Evolutionary conservation across 2,329 filamentous ascomycete genomes (phyloP).

Genomic region (Cercospora beticola): DNA sequence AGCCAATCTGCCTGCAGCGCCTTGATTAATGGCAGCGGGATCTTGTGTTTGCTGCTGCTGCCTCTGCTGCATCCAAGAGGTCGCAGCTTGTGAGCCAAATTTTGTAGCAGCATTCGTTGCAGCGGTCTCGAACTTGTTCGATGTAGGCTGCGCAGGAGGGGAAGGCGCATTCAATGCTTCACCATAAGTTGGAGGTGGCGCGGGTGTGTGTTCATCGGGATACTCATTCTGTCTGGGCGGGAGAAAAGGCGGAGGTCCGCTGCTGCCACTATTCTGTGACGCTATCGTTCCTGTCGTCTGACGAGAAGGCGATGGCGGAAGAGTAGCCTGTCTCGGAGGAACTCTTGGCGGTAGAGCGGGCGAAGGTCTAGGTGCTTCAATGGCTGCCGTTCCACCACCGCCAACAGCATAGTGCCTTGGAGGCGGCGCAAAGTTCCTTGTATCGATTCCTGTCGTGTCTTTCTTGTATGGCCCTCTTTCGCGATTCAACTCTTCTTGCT

Average conservation of each 20-base stretch:
- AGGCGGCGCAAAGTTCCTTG: conserved; percentile 68
- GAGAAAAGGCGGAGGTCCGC: conserved; percentile 60
- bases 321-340: conserved; percentile 30
- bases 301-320: conserved; percentile 9
- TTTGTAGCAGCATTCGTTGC: conserved; percentile 13
- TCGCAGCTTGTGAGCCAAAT: conserved; percentile 2
- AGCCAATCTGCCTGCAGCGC: conserved; percentile 65
- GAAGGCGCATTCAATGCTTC: conserved; percentile 35
- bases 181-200: conserved; percentile 52
- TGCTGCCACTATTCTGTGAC: conserved; percentile 1
- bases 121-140: conserved; percentile 11
- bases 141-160: conserved; percentile 7
- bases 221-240: conserved; percentile 66
- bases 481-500: conserved; percentile 39
- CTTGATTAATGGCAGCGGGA: conserved; percentile 51
- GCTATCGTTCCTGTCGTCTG: conserved; percentile 9
- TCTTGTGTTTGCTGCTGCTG: conserved; percentile 30
- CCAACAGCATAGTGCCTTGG: conserved; percentile 46
- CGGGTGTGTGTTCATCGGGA: conserved; percentile 45
- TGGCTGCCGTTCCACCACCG: conserved; percentile 18
- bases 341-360: conserved; percentile 29
- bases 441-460: conserved; percentile 70
- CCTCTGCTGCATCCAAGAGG: conserved; percentile 16
- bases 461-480: conserved; percentile 63
- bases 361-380: conserved; percentile 15